Conservation (phyloP, 768 basidiomycete species). For the Rhizopogon vulgaris region DNA sequence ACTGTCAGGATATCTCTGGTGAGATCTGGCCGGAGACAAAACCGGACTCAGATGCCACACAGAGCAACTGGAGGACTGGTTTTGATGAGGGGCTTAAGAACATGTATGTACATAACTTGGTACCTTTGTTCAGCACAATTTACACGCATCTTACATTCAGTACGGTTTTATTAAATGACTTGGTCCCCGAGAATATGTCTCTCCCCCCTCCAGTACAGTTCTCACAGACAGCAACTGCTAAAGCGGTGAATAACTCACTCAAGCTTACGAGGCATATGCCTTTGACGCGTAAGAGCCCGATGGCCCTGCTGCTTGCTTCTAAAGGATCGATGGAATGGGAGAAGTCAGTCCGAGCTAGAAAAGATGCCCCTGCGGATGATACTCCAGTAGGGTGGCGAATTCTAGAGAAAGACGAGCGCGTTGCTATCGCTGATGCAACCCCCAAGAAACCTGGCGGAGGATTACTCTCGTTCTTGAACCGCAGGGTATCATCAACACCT, state of each 20-base stretch:
- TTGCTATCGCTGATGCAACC: constrained; percentile 29
- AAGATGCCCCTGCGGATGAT: constrained; percentile 42
- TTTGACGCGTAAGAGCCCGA: constrained; percentile 52
- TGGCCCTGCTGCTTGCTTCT: constrained; percentile 61
- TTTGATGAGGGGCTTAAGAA: constrained; percentile 42
- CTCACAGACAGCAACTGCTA: constrained; percentile 48
- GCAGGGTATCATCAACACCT: constrained; percentile 29
- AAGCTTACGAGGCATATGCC: constrained; percentile 57
- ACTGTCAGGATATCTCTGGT: constrained; percentile 44
- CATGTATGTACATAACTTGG: constrained; percentile 43
- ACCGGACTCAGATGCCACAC: constrained; percentile 17
- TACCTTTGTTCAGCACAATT: constrained; percentile 2
- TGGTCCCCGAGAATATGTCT: constrained; percentile 46
- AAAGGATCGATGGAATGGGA: constrained; percentile 80
- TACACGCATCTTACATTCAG: constrained; percentile 25
- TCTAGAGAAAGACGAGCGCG: constrained; percentile 45
- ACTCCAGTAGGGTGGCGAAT: constrained; percentile 71
- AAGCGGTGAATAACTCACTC: constrained; percentile 54
- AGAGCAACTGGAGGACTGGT: constrained; percentile 33
- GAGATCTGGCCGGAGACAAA: constrained; percentile 45
- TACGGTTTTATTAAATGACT: constrained; percentile 30
- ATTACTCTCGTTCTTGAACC: constrained; percentile 70
- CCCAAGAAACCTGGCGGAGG: constrained; percentile 42
- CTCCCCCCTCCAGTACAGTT: constrained; percentile 48
- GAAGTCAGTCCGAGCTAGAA: constrained; percentile 49